Conservation (phyloP, 257 asterid genomes). For the Solanum clarkiae region DNA sequence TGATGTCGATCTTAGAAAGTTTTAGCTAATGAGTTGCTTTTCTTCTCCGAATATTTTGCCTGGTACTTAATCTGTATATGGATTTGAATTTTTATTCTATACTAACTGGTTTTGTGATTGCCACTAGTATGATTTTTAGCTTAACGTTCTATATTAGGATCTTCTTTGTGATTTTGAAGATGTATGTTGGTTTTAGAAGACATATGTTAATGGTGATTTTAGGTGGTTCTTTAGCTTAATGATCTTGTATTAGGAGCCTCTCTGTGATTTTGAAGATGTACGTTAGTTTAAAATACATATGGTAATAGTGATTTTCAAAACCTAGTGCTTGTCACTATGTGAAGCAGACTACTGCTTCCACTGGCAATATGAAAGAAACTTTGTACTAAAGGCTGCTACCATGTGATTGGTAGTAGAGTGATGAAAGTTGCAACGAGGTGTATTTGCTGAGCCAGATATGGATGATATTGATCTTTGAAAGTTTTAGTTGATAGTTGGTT, state of each 20-base stretch:
- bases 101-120: neutral
- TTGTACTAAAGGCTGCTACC: slow-evolving; percentile 84
- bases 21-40: neutral
- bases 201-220: neutral
- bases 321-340: neutral
- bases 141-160: neutral
- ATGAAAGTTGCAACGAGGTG: slow-evolving; percentile 38
- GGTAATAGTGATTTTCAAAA: neutral
- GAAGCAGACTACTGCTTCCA: neutral
- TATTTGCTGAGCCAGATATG: slow-evolving; percentile 53
- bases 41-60: neutral
- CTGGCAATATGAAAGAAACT: slow-evolving; percentile 80
- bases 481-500: neutral
- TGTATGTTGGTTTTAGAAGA: neutral
- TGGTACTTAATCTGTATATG: neutral
- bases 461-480: neutral
- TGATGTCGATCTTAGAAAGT: neutral
- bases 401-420: slow-evolving; percentile 73
- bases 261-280: neutral
- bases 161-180: neutral
- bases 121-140: neutral
- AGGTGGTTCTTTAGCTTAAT: neutral
- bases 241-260: neutral
- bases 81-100: neutral
- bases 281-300: neutral